phyloP scores from a whole-genome alignment of 495 filamentous ascomycete genomes.

The Lepraria neglecta region DNA sequence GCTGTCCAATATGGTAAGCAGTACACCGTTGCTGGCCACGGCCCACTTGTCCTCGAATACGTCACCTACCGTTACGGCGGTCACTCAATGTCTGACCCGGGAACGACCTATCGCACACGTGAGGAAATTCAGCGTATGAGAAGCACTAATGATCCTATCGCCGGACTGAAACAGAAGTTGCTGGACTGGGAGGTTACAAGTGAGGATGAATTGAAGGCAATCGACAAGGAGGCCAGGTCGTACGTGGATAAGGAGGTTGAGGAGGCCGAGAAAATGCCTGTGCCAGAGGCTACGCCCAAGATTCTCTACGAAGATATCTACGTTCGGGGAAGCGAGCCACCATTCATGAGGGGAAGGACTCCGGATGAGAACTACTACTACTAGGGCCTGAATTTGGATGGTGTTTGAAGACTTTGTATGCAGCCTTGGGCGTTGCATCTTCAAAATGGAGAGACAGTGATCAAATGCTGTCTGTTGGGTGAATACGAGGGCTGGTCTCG shows the following conservation, averaged over 20 bases:
- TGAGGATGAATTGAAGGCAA: constrained; percentile 93
- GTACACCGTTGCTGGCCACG: constrained; percentile 71
- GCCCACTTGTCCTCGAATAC: constrained; percentile 94
- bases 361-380: constrained; percentile 86
- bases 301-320: constrained; percentile 97
- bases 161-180: constrained; percentile 94
- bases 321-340: constrained; percentile 82
- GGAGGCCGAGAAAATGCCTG: constrained; percentile 76
- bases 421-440: neutral
- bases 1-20: constrained; percentile 88
- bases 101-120: constrained; percentile 97
- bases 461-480: neutral
- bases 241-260: constrained; percentile 86
- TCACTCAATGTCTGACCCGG: constrained; percentile 98
- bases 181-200: constrained; percentile 86
- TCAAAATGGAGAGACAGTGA: neutral
- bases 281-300: constrained; percentile 66
- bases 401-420: neutral
- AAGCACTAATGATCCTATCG: constrained; percentile 95
- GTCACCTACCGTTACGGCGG: constrained; percentile 99
- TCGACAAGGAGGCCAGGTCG: constrained; percentile 85
- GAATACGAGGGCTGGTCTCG: neutral
- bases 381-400: neutral
- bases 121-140: constrained; percentile 99
- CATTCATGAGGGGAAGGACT: constrained; percentile 81